Base-by-base conservation (phyloP, 1,139 yeast species). In the Magnusiomyces magnusii region DNA sequence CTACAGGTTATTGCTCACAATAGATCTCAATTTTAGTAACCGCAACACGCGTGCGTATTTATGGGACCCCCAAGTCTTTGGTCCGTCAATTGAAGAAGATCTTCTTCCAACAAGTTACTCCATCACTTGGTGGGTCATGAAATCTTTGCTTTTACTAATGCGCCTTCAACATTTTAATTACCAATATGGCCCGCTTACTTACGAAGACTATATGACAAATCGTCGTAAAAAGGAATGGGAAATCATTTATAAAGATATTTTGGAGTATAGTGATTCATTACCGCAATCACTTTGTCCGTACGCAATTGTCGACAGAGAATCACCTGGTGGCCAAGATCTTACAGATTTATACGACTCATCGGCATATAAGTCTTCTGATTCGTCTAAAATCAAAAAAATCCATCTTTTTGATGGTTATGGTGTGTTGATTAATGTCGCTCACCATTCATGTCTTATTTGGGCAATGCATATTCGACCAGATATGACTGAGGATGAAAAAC, bases 221-320 rank as follows among this genome's bases (percentile, higher is more conserved):
- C 19, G 28, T 17, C 56, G 60, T 2, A 21, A 31, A 15, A 36
- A 47, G 21, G 58, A 55, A 42, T 58, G 60, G 60, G 23, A 53
- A 23, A 28, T 28, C 15, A 55, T 58, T 17, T 58, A 55, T 42
- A 53, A 24, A 2, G 60, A 58, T 23, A 25, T 58, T 17, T 51
- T 44, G 3, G 60, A 49, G 25, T 58, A 58, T 27, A 59, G 58
- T 15, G 51, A 52, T 17, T 21, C 44, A 1, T 47, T 60, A 2
- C 62, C 62, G 21, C 58, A 53, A 21, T 39, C 60, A 1, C 51
- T 60, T 3, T 39, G 58, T n/a, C 59, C 62, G 10, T 54, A 56
- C 31, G 59, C 60, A 2, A n/a, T 41, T 17, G 25, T 31, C 17
- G 34, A 19, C 21, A 44, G n/a, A 5, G 27, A 21, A 2, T 44